phyloP scores from a whole-genome alignment of 805 yeast species.

The Torulaspora microellipsoides region DNA sequence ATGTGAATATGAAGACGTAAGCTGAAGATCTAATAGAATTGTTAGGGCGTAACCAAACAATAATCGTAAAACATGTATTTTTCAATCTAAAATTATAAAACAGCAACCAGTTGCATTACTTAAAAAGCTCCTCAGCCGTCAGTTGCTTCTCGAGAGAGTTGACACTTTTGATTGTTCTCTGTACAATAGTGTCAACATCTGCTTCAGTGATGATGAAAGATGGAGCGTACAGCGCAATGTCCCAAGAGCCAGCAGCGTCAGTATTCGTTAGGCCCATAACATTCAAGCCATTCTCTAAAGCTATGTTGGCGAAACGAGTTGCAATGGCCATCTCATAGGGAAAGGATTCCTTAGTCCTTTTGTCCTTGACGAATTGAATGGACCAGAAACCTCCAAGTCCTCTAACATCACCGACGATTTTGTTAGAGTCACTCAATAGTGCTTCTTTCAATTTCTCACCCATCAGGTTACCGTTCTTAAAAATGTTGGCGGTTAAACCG shows the following conservation, averaged over 20 bases:
- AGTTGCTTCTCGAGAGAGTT: constrained; percentile 27
- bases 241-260: constrained; percentile 41
- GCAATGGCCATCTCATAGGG: constrained; percentile 36
- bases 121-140: constrained; percentile 12
- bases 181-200: constrained; percentile 41
- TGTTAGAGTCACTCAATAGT: constrained; percentile 29
- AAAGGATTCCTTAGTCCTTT: constrained; percentile 47
- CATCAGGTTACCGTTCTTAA: constrained; percentile 41
- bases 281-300: constrained; percentile 44
- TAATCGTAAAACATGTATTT: too few species aligned
- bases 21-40: too few species aligned
- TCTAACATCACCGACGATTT: constrained; percentile 54
- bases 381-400: constrained; percentile 61
- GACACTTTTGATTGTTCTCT: constrained; percentile 39
- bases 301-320: constrained; percentile 31
- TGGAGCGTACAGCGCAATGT: constrained; percentile 41
- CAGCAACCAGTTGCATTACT: too few species aligned
- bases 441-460: constrained; percentile 36
- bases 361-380: constrained; percentile 52
- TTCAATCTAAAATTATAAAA: too few species aligned
- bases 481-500: constrained; percentile 40
- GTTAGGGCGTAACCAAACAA: too few species aligned
- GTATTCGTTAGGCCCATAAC: constrained; percentile 47
- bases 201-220: constrained; percentile 41
- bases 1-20: too few species aligned